Evolutionary conservation across 2,329 filamentous ascomycete species (phyloP), one percentile per base, ranked within the genome.

Genomic region (Talaromyces sp.): DNA sequence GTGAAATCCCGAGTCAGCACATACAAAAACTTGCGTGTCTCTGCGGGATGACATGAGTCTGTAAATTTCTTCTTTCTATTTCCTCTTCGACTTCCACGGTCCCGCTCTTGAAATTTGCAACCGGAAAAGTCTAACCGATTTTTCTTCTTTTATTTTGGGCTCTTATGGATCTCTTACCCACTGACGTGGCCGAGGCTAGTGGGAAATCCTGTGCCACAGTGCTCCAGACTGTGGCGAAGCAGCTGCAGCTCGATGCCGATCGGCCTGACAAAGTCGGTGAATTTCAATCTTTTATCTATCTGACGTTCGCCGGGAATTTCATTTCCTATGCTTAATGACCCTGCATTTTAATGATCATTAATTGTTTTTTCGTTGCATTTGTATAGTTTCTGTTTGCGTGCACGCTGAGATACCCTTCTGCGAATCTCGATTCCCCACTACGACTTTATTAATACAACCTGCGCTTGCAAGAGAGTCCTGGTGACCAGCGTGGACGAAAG

Each of bases 221-320:
- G 56, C 63, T 65, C 62, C 62, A 61, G 51, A 60, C 62, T 72
- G 71, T 73, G 71, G 71, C 71, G 71, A 66, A 74, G 71, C 62
- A 58, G 55, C 57, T 72, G 68, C 67, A 69, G 66, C 51, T 60
- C 49, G 47, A 47, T 55, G 57, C 52, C 49, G 56, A 63, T 59
- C 61, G 47, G 27, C 51, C 50, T 46, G 40, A 56, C 49, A 60
- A 57, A 54, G 54, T 61, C 49, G 51, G 50, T 57, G 50, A 61
- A 49, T 60, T 58, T 54, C 50, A 39, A 54, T 52, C 46, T 61
- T 48, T 40, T 49, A 49, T 20, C 40, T 46, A 35, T 40, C 37
- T 40, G 17, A 35, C 30, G 20, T 11, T 16, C 17, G 22, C 24
- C 22, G 24, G 37, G 17, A 13, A 16, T 19, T 42, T 47, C 13